Evolutionary conservation across 1,284 basidiomycete species (phyloP), one percentile per base, ranked within the genome.

Genomic region (Xerocomus nothofagi): DNA sequence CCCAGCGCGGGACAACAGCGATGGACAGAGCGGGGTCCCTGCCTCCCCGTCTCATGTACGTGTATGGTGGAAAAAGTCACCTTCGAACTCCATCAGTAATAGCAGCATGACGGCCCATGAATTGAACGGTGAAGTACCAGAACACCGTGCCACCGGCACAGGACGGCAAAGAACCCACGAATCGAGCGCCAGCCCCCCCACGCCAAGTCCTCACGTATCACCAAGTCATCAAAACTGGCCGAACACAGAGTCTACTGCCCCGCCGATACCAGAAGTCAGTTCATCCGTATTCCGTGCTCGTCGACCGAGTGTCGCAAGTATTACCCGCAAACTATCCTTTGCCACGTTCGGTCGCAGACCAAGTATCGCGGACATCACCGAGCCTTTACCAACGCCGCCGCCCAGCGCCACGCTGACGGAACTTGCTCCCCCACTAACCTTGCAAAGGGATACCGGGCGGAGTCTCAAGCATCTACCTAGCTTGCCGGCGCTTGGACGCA

Each of bases 21-120:
- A 59, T 27, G 21, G 15, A 7, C 50, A 50, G 15, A 43, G 23
- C 14, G 45, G 10, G 12, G 43, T 6, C 23, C 46, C 54, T 24
- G 23, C 36, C 4, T 47, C 61, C 21, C 23, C 63, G 17, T 47
- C 58, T 30, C 61, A 59, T 11, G 33, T 53, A 15, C 65, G 65
- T 24, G 66, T 66, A 29, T 69, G 63, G 63, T 65, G 66, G 66
- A 65, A 65, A 49, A 66, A 55, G 44, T 60, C 65, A 1, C 51
- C 54, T 3, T 38, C 49, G 5, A 44, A 46, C 31, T 55, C 57
- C 0, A 47, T 49, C 17, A 50, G 30, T 24, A 51, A 53, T 8
- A 54, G 41, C 33, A 52, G 34, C 12, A 34, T 37, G 15, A 32
- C 48, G 18, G 36, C 44, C 15, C 50, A 60, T 8, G 62, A 53